Evolutionary conservation across 805 yeast genomes (phyloP).

Genomic region (Candida qinlingensis): DNA sequence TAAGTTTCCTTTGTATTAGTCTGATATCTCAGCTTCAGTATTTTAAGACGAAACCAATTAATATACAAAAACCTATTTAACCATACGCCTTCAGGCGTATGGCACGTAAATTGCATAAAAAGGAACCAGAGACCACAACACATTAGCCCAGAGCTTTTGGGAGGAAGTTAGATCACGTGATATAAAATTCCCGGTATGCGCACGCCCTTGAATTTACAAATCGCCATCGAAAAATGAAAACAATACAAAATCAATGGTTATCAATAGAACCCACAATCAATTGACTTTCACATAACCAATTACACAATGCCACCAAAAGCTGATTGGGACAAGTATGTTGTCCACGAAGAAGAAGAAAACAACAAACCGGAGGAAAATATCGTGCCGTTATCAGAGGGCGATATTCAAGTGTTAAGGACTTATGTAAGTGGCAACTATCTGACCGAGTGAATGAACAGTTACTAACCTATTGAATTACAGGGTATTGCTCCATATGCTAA

Average conservation of each 20-base stretch:
- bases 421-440: conserved; percentile 38
- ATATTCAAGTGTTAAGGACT: conserved; percentile 93
- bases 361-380: conserved; percentile 63
- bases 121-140: too few species aligned
- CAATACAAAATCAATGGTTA: neutral
- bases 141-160: too few species aligned
- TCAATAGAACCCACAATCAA: neutral
- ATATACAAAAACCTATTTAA: too few species aligned
- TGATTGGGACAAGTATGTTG: conserved; percentile 96
- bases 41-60: too few species aligned
- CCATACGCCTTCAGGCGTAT: too few species aligned
- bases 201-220: neutral
- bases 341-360: conserved; percentile 66
- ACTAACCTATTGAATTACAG: conserved; percentile 9
- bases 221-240: conserved; percentile 1
- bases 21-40: too few species aligned
- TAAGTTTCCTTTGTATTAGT: too few species aligned
- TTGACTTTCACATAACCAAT: neutral
- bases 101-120: too few species aligned
- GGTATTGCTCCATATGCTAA: conserved; percentile 96
- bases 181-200: neutral
- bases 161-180: too few species aligned
- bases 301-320: conserved; percentile 86
- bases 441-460: conserved; percentile 13
- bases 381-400: conserved; percentile 89